Evolutionary conservation across 1,139 yeast species (phyloP).

Genomic region (Scheffersomyces illinoinensis): DNA sequence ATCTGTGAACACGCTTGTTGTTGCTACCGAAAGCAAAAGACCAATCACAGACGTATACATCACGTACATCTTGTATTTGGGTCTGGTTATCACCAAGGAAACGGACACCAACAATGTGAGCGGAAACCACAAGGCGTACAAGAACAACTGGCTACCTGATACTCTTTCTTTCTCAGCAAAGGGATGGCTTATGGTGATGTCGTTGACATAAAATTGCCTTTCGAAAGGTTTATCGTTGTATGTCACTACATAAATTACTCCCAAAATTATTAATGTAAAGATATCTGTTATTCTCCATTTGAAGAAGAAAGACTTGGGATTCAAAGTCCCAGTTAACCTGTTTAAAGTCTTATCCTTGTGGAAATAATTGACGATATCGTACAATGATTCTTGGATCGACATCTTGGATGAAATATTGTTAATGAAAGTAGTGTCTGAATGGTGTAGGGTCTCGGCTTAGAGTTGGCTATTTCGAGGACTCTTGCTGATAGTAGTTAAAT

Average conservation of each 20-base stretch:
- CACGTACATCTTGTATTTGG: slow-evolving; percentile 36
- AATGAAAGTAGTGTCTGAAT: not conserved
- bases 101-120: slow-evolving; percentile 22
- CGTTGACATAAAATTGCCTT: slow-evolving; percentile 58
- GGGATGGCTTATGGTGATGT: slow-evolving; percentile 46
- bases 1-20: slow-evolving; percentile 49
- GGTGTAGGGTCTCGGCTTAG: not conserved
- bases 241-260: slow-evolving; percentile 45
- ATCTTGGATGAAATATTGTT: not conserved
- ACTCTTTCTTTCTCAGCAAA: slow-evolving; percentile 47
- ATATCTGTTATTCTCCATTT: slow-evolving; percentile 64
- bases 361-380: slow-evolving; percentile 5
- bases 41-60: slow-evolving; percentile 44
- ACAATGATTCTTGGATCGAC: slow-evolving; percentile 1
- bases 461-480: not conserved
- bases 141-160: slow-evolving; percentile 30
- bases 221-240: slow-evolving; percentile 60
- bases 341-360: slow-evolving; percentile 26
- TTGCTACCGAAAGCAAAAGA: slow-evolving; percentile 35
- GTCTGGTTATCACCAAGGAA: slow-evolving; percentile 30
- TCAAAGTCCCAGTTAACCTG: slow-evolving; percentile 54
- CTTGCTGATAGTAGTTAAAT: not conserved
- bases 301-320: slow-evolving; percentile 25
- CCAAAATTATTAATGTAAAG: slow-evolving; percentile 40
- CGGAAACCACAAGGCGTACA: slow-evolving; percentile 45